These are phyloP conservation scores for Jaapia argillacea DNA, from an alignment of 768 basidiomycete species.

Conservation along the genomic window DNA sequence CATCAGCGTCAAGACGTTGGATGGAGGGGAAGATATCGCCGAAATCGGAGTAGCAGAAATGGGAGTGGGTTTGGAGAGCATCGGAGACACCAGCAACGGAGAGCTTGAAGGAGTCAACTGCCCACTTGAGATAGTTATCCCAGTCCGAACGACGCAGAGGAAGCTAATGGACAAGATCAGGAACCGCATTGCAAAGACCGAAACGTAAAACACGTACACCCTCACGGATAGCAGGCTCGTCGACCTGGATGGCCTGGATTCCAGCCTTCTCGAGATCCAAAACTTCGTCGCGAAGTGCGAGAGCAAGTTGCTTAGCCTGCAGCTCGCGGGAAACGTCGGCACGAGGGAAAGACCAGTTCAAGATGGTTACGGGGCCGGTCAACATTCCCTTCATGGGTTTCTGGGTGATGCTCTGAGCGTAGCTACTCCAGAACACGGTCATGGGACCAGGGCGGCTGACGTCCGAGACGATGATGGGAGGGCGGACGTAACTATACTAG, in stretches of 20 bases:
- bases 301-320: constrained; percentile 96
- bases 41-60: constrained; percentile 99
- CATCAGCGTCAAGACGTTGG: constrained; percentile 93
- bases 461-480: constrained; percentile 97
- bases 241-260: constrained; percentile 97
- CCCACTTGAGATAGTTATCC: constrained; percentile 95
- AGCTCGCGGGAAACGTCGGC: constrained; percentile 93
- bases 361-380: constrained; percentile 94
- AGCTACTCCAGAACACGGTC: constrained; percentile 94
- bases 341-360: constrained; percentile 99
- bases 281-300: constrained; percentile 97
- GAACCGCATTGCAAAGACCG: background rate
- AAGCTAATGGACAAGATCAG: constrained; percentile 34
- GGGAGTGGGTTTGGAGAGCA: constrained; percentile 93
- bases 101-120: constrained; percentile 97
- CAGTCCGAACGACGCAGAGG: constrained; percentile 95
- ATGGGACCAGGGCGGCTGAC: constrained; percentile 88
- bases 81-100: constrained; percentile 93
- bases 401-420: constrained; percentile 89
- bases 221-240: constrained; percentile 99
- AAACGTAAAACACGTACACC: constrained; percentile 46
- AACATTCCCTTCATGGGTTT: constrained; percentile 99
- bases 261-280: constrained; percentile 94
- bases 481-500: constrained; percentile 94
- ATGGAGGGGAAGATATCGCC: constrained; percentile 98